phyloP scores from a whole-genome alignment of 176 grass and related monocot species.

The Areca catechu region DNA sequence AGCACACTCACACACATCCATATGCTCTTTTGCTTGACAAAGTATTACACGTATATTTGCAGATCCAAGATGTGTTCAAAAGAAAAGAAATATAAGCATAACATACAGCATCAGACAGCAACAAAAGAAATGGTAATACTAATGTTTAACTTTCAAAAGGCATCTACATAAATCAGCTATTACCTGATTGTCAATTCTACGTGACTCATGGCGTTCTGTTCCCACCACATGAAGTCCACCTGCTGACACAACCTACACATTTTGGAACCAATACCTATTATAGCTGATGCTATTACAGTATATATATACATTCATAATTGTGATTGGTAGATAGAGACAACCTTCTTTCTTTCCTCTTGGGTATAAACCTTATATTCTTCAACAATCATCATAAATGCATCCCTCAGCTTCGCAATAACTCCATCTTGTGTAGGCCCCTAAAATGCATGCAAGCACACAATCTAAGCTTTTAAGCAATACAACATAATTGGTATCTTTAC shows the following conservation, averaged over 20 bases:
- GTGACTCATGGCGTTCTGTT: constrained; percentile 93
- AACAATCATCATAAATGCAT: constrained; percentile 71
- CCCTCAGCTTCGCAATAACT: constrained; percentile 81
- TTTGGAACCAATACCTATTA: not conserved
- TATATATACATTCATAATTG: too few relatives aligned
- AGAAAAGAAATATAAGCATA: too few relatives aligned
- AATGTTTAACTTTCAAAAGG: too few relatives aligned
- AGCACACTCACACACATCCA: too few relatives aligned
- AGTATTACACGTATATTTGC: too few relatives aligned
- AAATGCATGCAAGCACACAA: constrained; percentile 5
- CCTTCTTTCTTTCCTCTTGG: constrained; percentile 92
- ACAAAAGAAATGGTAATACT: too few relatives aligned
- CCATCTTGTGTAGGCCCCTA: constrained; percentile 90
- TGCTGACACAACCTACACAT: constrained; percentile 64
- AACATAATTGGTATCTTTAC: too few relatives aligned
- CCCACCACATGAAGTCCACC: constrained; percentile 95
- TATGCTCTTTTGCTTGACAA: too few relatives aligned
- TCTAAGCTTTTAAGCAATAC: too few relatives aligned
- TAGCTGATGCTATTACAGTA: too few relatives aligned
- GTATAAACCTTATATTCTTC: constrained; percentile 88
- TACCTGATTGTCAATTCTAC: constrained; percentile 99
- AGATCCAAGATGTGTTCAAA: too few relatives aligned
- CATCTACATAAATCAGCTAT: constrained; percentile 1
- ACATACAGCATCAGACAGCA: too few relatives aligned
- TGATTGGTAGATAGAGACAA: constrained; percentile 1